Evolutionary conservation across 805 yeast genomes (phyloP).

Genomic region (Spathaspora passalidarum): DNA sequence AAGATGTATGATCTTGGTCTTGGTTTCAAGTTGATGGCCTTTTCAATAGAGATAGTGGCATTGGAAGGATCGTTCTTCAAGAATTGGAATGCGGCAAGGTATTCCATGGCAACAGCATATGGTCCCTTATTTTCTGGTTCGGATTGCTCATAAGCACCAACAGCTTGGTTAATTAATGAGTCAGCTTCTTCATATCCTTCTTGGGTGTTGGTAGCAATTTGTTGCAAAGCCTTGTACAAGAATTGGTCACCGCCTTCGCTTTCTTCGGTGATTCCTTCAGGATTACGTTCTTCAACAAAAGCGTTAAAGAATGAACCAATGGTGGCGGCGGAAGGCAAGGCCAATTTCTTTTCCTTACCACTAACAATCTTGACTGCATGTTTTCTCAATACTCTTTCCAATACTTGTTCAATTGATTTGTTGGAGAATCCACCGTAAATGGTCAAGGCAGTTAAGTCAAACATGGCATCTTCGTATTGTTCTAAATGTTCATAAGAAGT

Average conservation of each 20-base stretch:
- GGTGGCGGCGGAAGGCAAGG: conserved; percentile 80
- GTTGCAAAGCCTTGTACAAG: conserved; percentile 62
- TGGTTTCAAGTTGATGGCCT: conserved; percentile 65
- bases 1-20: conserved; percentile 80
- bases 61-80: conserved; percentile 67
- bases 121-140: conserved; percentile 30
- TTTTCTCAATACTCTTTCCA: conserved; percentile 83
- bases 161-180: conserved; percentile 57
- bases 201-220: conserved; percentile 47
- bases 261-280: conserved; percentile 47
- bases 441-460: conserved; percentile 86
- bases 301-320: conserved; percentile 85
- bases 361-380: conserved; percentile 74
- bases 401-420: conserved; percentile 69
- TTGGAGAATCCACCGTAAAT: conserved; percentile 81
- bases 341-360: conserved; percentile 50
- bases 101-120: conserved; percentile 71
- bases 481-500: conserved; percentile 83
- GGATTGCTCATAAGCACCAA: conserved; percentile 40
- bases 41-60: conserved; percentile 63
- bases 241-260: conserved; percentile 62
- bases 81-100: conserved; percentile 78
- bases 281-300: conserved; percentile 57
- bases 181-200: conserved; percentile 65
- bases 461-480: conserved; percentile 78